Percentiles rank a stretch among this genome's conserved stretches.
Evolutionary conservation across 116 monocot species (phyloP).

Genomic region (Phalaenopsis hybrid): DNA sequence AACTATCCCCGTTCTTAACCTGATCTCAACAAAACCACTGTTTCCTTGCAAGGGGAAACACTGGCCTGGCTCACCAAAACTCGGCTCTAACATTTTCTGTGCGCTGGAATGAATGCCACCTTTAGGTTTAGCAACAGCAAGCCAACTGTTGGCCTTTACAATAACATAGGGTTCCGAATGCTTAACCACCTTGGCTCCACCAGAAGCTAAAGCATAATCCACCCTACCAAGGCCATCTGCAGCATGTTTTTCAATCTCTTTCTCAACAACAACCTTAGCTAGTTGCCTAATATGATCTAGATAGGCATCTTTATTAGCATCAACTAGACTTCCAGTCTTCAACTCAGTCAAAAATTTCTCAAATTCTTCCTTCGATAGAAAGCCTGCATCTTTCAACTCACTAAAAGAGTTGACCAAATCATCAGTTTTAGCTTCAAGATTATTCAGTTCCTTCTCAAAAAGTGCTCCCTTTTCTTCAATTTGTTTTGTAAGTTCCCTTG

Average conservation of each 20-base stretch:
- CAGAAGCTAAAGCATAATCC: slow-evolving; percentile 85
- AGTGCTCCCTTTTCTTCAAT: slow-evolving; percentile 36
- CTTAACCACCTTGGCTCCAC: slow-evolving; percentile 69
- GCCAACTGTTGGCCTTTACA: slow-evolving; percentile 26
- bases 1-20: slow-evolving; percentile 49
- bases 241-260: slow-evolving; percentile 91
- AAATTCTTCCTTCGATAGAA: slow-evolving; percentile 62
- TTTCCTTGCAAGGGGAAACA: slow-evolving; percentile 81
- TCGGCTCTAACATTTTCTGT: slow-evolving; percentile 84
- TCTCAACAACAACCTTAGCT: slow-evolving; percentile 56
- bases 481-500: slow-evolving; percentile 27
- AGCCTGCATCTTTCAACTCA: slow-evolving; percentile 33
- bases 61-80: slow-evolving; percentile 96
- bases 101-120: slow-evolving; percentile 42
- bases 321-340: slow-evolving; percentile 24
- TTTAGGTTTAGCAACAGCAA: slow-evolving; percentile 22
- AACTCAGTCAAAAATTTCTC: slow-evolving; percentile 37
- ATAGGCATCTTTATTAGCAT: slow-evolving; percentile 18
- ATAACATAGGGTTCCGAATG: slow-evolving; percentile 65
- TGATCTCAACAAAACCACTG: slow-evolving; percentile 73
- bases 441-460: slow-evolving; percentile 45
- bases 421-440: slow-evolving; percentile 36
- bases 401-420: slow-evolving; percentile 39
- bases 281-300: slow-evolving; percentile 57
- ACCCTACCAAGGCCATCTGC: slow-evolving; percentile 87